Conservation (phyloP, 2,329 filamentous ascomycete genomes). For the Venturia aucupariae region DNA sequence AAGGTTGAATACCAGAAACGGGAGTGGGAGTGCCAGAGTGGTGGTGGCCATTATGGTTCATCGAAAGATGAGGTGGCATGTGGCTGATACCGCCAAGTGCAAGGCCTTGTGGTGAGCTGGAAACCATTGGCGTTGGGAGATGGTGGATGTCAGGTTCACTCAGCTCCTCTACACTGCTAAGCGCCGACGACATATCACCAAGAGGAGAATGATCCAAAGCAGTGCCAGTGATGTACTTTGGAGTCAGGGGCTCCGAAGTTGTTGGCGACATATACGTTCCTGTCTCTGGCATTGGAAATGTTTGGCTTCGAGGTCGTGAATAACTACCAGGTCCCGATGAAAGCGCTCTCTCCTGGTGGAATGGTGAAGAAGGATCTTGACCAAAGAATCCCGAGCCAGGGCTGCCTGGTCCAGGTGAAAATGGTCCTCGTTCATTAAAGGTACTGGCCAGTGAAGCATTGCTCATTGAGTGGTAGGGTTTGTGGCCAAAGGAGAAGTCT, state of each 20-base stretch:
- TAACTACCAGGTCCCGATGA: neutral
- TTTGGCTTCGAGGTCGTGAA: conserved; percentile 67
- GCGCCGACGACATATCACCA: conserved; percentile 30
- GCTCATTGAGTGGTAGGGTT: conserved; percentile 56
- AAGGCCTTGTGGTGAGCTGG: neutral
- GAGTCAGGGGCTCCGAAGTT: conserved; percentile 45
- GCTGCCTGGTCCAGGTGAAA: conserved; percentile 63
- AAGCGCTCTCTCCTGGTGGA: conserved; percentile 15
- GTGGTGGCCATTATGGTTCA: conserved; percentile 17
- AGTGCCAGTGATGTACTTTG: conserved; percentile 41
- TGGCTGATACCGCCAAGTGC: neutral
- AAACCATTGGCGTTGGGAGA: conserved; percentile 33
- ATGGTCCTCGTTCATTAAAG: conserved; percentile 57
- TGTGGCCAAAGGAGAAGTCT: conserved; percentile 44
- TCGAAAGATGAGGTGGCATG: conserved; percentile 12
- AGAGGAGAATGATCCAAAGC: conserved; percentile 44
- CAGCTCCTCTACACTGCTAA: conserved; percentile 33
- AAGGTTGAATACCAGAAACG: conserved; percentile 33
- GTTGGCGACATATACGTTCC: conserved; percentile 38
- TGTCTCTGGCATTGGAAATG: conserved; percentile 53
- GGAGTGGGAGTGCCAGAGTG: conserved; percentile 19
- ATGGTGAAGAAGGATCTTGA: conserved; percentile 58
- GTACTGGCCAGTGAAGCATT: conserved; percentile 58
- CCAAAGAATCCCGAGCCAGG: conserved; percentile 65
- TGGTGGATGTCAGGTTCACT: conserved; percentile 34